Base-by-base conservation (phyloP, 2,329 filamentous ascomycete genomes). In the Colletotrichum lentis region DNA sequence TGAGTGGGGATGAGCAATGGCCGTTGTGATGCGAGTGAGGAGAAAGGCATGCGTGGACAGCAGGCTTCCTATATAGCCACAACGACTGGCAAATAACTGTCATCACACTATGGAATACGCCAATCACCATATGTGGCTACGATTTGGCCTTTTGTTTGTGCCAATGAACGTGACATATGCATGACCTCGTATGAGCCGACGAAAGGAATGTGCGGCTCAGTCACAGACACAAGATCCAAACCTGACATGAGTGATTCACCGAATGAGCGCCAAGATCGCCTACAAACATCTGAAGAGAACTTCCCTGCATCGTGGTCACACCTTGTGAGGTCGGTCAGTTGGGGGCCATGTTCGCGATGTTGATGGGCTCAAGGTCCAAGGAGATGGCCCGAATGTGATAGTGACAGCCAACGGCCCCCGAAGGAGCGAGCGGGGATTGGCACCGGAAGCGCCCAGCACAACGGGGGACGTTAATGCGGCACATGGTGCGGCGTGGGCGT, bases 401-500 rank as follows among this genome's bases (percentile, higher is more conserved):
- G 67, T 67, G 67, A 69, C n/a, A 39, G 24, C 16, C 43, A 47
- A 27, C 44, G 35, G 52, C 44, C 64, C 56, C 57, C 44, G 35
- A 56, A 35, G 41, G 46, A 22, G 57, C 57, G 52, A 22, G 57
- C 57, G 52, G 63, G 67, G 67, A 69, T 69, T 69, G 67, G 67
- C 53, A 69, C 57, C 31, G 46, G 67, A 67, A 69, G 67, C 67
- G 67, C 67, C 67, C 57, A 69, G 65, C 41, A 43, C 44, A 27
- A 43, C n/a, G 44, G 24, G 62, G 46, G 50, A 50, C 37, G 57
- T 67, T 31, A 46, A 56, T 57, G 64, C 53, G 39, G 60, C 54
- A 64, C 44, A 49, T 43, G n/a, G 46, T 60, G 57, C 22, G 11
- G 27, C 3, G 27, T 49, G 49, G 24, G 22, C 12, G 39, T 12